These are phyloP conservation scores for Marasmius tenuissimus DNA, from an alignment of 1,284 basidiomycete genomes.

Conservation along the genomic window DNA sequence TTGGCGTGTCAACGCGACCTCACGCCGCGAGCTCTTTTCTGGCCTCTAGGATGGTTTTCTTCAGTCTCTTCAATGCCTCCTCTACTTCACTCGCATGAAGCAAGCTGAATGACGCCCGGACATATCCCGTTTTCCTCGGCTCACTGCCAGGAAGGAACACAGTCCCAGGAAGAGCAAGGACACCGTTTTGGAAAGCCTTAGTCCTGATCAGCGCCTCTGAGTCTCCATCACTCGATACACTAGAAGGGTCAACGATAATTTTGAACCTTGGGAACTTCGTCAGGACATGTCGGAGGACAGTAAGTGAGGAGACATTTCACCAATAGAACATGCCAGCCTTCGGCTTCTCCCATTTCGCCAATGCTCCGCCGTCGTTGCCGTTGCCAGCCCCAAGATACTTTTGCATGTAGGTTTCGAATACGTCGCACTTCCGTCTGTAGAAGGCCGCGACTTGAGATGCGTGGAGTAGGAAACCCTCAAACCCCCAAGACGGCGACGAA, in stretches of 20 bases:
- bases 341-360: conserved; percentile 84
- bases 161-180: conserved; percentile 86
- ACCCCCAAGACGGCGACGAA: conserved; percentile 63
- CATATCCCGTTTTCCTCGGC: conserved; percentile 59
- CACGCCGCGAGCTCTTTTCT: no score
- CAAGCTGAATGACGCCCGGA: conserved; percentile 81
- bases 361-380: conserved; percentile 11
- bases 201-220: conserved; percentile 75
- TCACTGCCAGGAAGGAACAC: conserved; percentile 71
- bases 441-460: conserved; percentile 72
- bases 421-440: conserved; percentile 77
- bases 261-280: conserved; percentile 58
- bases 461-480: conserved; percentile 78
- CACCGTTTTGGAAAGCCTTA: conserved; percentile 78
- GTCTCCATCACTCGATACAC: conserved; percentile 58
- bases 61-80: conserved; percentile 71
- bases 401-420: conserved; percentile 66
- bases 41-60: conserved; percentile 58
- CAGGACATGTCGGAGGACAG: background rate
- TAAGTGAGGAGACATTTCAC: conserved; percentile 38
- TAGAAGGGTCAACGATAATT: conserved; percentile 42
- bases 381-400: conserved; percentile 4
- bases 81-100: conserved; percentile 71
- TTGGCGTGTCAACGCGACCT: no score
- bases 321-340: conserved; percentile 93